Evolutionary conservation across 1,284 basidiomycete species (phyloP), one percentile per base, ranked within the genome.

Genomic region (Phlebopus sp.): DNA sequence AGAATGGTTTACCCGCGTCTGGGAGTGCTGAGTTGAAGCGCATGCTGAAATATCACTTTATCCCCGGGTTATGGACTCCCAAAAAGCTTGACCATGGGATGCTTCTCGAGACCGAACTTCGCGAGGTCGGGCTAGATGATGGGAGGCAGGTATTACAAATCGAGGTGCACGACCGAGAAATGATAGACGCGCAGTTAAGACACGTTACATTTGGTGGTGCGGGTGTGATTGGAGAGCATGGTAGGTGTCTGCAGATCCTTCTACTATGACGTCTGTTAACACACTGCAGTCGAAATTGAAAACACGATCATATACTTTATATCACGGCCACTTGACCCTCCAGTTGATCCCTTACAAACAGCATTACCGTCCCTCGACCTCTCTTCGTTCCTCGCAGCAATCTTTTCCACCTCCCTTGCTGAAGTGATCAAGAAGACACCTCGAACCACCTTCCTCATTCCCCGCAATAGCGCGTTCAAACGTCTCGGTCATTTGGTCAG

Each of bases 271-370:
- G 30, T 38, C 17, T 51, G 31, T 54, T 60, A 37, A 62, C 42
- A 34, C 14, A 3, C 38, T 15, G 49, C 49, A 86, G 89, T 92
- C 53, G 73, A 83, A 53, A 73, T 86, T 47, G 81, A 90, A 51
- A 86, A 89, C 47, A 85, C 86, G 6, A 64, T 95, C 52, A 87
- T 99, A 54, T 99, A 99, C 69, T 86, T 98, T 56, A 72, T 98
- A 37, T 90, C 92, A 0, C 80, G 85, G 29, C 83, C 94, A 0
- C 74, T 98, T 18, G 74, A 82, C 6, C 90, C 92, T 13, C 97
- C 97, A 0, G 72, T 78, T 0, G 90, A 95, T 63, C 79, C 87
- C 13, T 72, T 98, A 31, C 81, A 90, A 60, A 88, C 90, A 2
- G 87, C 92, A 4, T 75, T 97, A 9, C 90, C 93, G 0, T 79